Percentiles rank a stretch among this genome's conserved stretches.
Conservation (phyloP, 2,329 filamentous ascomycete species). For the Aspergillus proliferans region DNA sequence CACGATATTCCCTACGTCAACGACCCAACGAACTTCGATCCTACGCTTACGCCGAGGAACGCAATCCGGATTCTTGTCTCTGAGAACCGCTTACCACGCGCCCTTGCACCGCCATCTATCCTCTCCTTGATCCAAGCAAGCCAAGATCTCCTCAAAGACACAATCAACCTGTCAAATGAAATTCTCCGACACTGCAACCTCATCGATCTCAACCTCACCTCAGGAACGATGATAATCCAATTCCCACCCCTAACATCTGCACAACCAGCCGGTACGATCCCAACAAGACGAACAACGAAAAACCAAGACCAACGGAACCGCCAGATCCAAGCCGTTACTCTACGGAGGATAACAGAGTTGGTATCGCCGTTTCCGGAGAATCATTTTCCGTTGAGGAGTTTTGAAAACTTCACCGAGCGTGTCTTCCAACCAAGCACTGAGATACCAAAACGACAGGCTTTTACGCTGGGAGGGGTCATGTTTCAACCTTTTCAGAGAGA, state of each 20-base stretch:
- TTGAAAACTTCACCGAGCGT: slow-evolving; percentile 33
- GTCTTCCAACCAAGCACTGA: slow-evolving; percentile 33
- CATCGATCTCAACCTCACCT: slow-evolving; percentile 24
- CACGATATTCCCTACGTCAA: slow-evolving; percentile 69
- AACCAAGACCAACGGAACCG: slow-evolving; percentile 3
- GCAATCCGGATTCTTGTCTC: slow-evolving; percentile 64
- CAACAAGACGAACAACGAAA: background rate
- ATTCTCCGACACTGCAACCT: slow-evolving; percentile 41
- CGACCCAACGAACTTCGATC: slow-evolving; percentile 75
- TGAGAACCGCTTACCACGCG: slow-evolving; percentile 57
- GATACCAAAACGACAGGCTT: slow-evolving; percentile 28
- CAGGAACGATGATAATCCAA: slow-evolving; percentile 28
- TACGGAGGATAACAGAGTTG: slow-evolving; percentile 45
- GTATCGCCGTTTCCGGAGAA: slow-evolving; percentile 41
- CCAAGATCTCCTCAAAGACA: slow-evolving; percentile 36
- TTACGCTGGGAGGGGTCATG: slow-evolving; percentile 45
- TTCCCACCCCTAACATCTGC: slow-evolving; percentile 15
- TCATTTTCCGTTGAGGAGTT: slow-evolving; percentile 37
- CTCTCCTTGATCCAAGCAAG: slow-evolving; percentile 54
- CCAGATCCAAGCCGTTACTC: slow-evolving; percentile 37
- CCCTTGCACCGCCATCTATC: slow-evolving; percentile 61
- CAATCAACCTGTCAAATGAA: slow-evolving; percentile 49
- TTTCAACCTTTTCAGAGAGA: slow-evolving; percentile 35
- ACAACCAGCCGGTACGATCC: background rate
- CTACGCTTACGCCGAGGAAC: slow-evolving; percentile 72